Evolutionary conservation across 768 basidiomycete genomes (phyloP), one percentile per base, ranked within the genome.

Genomic region (Boletus vinaceobasis): DNA sequence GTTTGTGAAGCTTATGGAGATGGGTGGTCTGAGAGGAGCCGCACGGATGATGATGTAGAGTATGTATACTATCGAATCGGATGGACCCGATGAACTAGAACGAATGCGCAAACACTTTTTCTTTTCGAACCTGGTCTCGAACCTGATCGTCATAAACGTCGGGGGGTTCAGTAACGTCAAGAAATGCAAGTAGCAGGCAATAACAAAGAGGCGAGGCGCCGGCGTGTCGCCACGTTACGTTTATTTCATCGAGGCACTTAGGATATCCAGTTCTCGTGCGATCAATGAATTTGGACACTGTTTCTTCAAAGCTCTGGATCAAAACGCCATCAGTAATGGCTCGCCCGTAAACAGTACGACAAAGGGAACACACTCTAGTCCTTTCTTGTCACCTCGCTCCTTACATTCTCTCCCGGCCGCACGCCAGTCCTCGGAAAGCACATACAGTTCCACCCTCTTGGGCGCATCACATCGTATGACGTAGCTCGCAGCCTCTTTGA

Each of bases 401-500:
- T 93, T 96, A 70, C 92, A 96, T 60, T 93, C 90, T 65, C 82
- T 85, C 1, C 88, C 95, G 0, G 94, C 95, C 67, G 82, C 75
- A 37, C 85, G 80, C 93, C 93, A 97, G 52, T 97, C 96, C 3
- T 88, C 88, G 63, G 93, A 97, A 57, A 85, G 79, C 23, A 94
- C 87, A 64, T 92, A 99, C 39, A 99, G 73, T 54, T 98, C 94
- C 4, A 88, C 83, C 23, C 93, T 79, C 60, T 84, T 86, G 26
- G 84, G 86, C 1, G 85, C 78, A 67, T 98, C 97, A 64, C 96
- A 98, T 29, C 85, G 84, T 2, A 85, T 71, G 21, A 98, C 90
- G 65, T 88, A 98, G 5, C 74, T 53, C 1, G 83, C 75, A 4
- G 92, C 97, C 65, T 96, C 89, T 65, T 83, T 90, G 27, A 71